Evolutionary conservation across 2,329 filamentous ascomycete species (phyloP), one percentile per base, ranked within the genome.

Genomic region (Dendryphion nanum): DNA sequence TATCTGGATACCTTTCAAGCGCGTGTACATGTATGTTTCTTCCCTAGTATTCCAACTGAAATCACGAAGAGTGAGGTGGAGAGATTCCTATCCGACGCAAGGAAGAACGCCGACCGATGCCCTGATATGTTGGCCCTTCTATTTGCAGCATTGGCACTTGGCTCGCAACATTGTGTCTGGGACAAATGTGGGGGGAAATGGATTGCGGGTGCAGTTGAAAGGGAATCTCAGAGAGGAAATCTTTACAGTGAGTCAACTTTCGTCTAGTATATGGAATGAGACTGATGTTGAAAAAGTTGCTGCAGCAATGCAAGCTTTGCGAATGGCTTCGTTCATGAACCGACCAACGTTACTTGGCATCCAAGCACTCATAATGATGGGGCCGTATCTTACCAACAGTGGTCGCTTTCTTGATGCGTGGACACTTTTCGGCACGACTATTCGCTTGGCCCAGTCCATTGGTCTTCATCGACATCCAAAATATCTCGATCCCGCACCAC

Each of bases 341-440:
- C 67, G 66, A 20, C 72, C 73, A 1, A 73, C 70, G 2, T 53
- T 75, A 1, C 56, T 72, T 2, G 63, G 60, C 5, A 69, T 75
- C 5, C 67, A 76, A 45, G 63, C 70, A 4, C 55, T 75, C 18
- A 60, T 74, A 18, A 71, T 75, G 67, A 67, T 75, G 14, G 70
- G 69, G 4, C 69, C 69, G 1, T 75, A 73, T 35, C 52, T 75
- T 1, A 74, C 70, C 6, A 74, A 75, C 44, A 71, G 64, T 38
- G 72, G 72, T 17, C 67, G 71, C 6, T 73, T 74, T 35, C 52
- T 75, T 4, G 72, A 75, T 53, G 72, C 72, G 4, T 75, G 70
- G 66, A 72, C 71, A 6, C 45, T 75, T 0, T 74, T 75, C 42
- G 72, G 72, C 8, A 68, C 67, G 3, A 74, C 72, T 1, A 70